phyloP scores from a whole-genome alignment of 148 eudicot species.

The Spergularia marina region DNA sequence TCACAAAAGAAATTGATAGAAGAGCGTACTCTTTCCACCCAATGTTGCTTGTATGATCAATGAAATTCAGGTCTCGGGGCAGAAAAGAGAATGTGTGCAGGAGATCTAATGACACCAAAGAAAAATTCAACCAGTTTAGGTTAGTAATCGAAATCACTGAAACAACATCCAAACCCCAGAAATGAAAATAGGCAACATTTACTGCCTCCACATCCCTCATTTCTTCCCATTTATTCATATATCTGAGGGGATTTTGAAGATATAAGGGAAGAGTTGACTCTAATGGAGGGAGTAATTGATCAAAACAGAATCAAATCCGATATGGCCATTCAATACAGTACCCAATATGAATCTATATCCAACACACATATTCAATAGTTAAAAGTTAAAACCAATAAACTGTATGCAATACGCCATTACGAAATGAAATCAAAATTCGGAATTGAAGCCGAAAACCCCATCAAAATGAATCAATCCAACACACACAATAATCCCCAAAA shows the following conservation, averaged over 20 bases:
- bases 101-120: slow-evolving; percentile 61
- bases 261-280: too few species aligned
- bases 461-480: background rate
- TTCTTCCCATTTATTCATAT: too few species aligned
- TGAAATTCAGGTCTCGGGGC: slow-evolving; percentile 85
- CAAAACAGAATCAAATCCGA: background rate
- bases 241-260: too few species aligned
- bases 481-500: background rate
- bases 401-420: background rate
- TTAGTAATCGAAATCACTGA: background rate
- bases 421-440: background rate
- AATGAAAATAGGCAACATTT: background rate
- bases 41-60: slow-evolving; percentile 86
- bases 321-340: background rate
- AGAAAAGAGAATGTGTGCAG: slow-evolving; percentile 73
- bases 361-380: background rate
- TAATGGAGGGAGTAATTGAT: background rate
- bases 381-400: background rate
- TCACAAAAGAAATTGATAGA: background rate
- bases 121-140: slow-evolving; percentile 4
- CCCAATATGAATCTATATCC: slow-evolving; percentile 11
- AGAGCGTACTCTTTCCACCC: slow-evolving; percentile 94
- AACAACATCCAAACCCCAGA: slow-evolving; percentile 12
- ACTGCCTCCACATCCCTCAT: too few species aligned
- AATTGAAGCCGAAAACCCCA: background rate